These are phyloP conservation scores for Chrysanthemum makinoi DNA, from an alignment of 129 eudicot species.

Conservation along the genomic window DNA sequence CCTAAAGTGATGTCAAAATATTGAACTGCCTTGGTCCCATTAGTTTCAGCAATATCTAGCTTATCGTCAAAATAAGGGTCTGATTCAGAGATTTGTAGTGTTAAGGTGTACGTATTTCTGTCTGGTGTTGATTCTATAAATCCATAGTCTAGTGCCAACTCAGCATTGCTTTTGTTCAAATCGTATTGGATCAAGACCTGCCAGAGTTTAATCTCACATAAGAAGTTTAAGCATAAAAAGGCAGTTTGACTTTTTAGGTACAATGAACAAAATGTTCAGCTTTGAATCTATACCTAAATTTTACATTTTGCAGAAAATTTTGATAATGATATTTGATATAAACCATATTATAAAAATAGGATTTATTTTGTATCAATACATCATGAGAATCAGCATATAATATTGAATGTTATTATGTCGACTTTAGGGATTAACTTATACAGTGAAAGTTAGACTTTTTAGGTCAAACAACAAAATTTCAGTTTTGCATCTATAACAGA, in stretches of 20 bases:
- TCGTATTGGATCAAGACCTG: conserved; percentile 93
- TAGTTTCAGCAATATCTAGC: conserved; percentile 83
- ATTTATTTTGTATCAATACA: too few relatives aligned
- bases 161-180: conserved; percentile 88
- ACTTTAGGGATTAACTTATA: neutral
- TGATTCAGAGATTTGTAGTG: conserved; percentile 77
- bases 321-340: neutral
- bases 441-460: conserved; percentile 1
- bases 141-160: conserved; percentile 92
- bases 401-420: too few relatives aligned
- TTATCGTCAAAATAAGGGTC: conserved; percentile 79
- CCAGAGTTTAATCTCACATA: conserved; percentile 12
- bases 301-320: neutral
- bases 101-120: conserved; percentile 78
- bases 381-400: too few relatives aligned
- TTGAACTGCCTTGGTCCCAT: conserved; percentile 62
- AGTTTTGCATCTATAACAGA: neutral
- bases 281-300: neutral
- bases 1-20: conserved; percentile 84
- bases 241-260: conserved; percentile 15
- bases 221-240: neutral
- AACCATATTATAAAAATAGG: neutral
- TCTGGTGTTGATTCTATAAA: conserved; percentile 66
- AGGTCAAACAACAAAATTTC: conserved; percentile 11
- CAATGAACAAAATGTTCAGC: neutral